Base-by-base conservation (phyloP, 352 stramenopile species). In the Pythium angustatum region DNA sequence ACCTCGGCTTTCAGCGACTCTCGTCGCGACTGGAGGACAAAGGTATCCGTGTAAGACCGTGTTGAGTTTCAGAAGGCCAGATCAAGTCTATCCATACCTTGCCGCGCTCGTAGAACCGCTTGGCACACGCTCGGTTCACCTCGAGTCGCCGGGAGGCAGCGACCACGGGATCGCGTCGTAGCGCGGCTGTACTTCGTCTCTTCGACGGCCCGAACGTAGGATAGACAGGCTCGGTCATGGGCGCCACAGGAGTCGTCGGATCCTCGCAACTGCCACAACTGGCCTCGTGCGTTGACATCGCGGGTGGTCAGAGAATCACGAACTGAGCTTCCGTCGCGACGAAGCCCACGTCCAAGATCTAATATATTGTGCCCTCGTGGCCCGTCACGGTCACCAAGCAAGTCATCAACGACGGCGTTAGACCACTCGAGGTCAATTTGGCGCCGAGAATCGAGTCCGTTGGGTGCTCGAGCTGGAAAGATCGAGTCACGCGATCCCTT, bases 121-220 rank as follows among this genome's bases (percentile, higher is more conserved):
- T 63, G 19, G 56, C 56, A 17, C 44, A 44, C 0, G 41, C 56
- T 12, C 56, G 56, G 33, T 54, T 54, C 26, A 63, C 21, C 56
- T 63, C 56, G 12, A 44, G 56, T 11, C 27, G n/a, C 19, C 56
- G 56, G 21, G 40, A n/a, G 9, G 38, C 43, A 24, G 31, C 43
- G 3, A 17, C 19, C 9, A n/a, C 2, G 3, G 43, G 41, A 28
- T 63, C 43, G 30, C 53, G 53, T 19, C 40, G 36, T 40, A 60
- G 40, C 3, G 24, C 22, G 4, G 26, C 21, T 0, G 56, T 63
- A 30, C 56, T 63, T 28, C 56, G 28, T 45, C 56, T 47, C 44
- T 63, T 63, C 5, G 33, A 10, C 6, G 33, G 31, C 14, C n/a
- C 48, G 19, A 21, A 47, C 43, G 22, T 62, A 6, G 41, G 38